These are phyloP conservation scores for Coemansia sp. DNA, from an alignment of 192 early-diverging fungal species.

Conservation along the genomic window DNA sequence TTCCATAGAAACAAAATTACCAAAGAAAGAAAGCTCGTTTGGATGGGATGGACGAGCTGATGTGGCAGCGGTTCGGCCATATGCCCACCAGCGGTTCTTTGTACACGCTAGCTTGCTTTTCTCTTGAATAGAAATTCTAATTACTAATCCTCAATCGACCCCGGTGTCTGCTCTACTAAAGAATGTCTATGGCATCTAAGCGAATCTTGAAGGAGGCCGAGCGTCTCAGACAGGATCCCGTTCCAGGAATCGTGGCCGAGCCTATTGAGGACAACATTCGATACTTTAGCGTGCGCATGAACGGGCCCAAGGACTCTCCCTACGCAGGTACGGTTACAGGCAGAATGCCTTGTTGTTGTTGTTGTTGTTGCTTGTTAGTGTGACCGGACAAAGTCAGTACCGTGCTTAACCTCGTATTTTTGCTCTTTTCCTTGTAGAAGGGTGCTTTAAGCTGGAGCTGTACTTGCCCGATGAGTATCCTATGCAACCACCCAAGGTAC, in stretches of 20 bases:
- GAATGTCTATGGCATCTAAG: conserved; percentile 37
- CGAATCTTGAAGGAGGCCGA: conserved; percentile 86
- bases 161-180: not conserved
- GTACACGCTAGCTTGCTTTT: not conserved
- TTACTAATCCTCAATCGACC: not conserved
- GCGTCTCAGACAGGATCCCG: conserved; percentile 88
- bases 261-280: conserved; percentile 94
- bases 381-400: not conserved
- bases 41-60: not conserved
- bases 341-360: not conserved
- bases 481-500: conserved; percentile 97
- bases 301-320: conserved; percentile 88
- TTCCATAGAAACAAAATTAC: conserved; percentile 21
- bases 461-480: conserved; percentile 98
- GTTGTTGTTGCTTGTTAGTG: not conserved
- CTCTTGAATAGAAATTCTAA: not conserved
- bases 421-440: conserved; percentile 58
- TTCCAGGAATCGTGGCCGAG: conserved; percentile 85
- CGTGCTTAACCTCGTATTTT: not conserved
- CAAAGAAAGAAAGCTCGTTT: not conserved
- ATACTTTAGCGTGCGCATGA: conserved; percentile 94
- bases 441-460: conserved; percentile 90
- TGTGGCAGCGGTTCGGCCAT: not conserved
- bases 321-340: conserved; percentile 74
- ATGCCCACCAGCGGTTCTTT: not conserved